Base-by-base conservation (phyloP, 352 stramenopile species). In the Pythium phragmiticola region DNA sequence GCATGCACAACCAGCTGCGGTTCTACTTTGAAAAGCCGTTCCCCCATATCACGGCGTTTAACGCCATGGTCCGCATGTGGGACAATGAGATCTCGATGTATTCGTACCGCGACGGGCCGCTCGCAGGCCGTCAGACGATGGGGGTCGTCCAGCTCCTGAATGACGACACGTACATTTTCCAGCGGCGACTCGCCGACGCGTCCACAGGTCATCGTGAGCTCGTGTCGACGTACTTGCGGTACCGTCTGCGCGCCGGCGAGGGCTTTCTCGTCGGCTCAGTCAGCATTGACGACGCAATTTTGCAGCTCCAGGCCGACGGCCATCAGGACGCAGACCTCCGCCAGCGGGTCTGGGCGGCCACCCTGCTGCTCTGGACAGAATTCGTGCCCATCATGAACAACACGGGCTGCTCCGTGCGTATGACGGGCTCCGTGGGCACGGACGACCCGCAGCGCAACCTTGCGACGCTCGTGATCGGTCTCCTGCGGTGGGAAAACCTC, bases 1-100 rank as follows among this genome's bases (percentile, higher is more conserved):
- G 34, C 17, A 57, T 65, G 26, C 43, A 60, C 19, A 52, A 61
- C 39, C 2, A 59, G 3, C 3, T 72, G 39, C 23, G 42, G 17
- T 65, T 72, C 49, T 36, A 14, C 8, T 72, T 72, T 50, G 50
- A 60, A n/a, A 72, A 78, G 21, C 12, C 59, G 9, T 80, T 76
- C 53, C 55, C 65, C 9, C 73, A 69, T 46, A 46, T 65, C 36
- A 37, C 56, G 4, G 34, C 66, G 30, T 67, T 54, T 45, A 36
- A 63, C 19, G 51, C 66, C 45, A 69, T 69, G 66, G 46, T 17
- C 28, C 56, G 52, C 61, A 69, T 73, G 65, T 72, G 65, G 65
- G 39, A 54, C 2, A 72, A 72, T 43, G 65, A 72, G 55, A 47
- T 48, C 8, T 30, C 50, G 7, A 67, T 72, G 59, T 21, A 37